Evolutionary conservation across 768 basidiomycete genomes (phyloP), one percentile per base, ranked within the genome.

Genomic region (Macrolepiota fuliginosa): DNA sequence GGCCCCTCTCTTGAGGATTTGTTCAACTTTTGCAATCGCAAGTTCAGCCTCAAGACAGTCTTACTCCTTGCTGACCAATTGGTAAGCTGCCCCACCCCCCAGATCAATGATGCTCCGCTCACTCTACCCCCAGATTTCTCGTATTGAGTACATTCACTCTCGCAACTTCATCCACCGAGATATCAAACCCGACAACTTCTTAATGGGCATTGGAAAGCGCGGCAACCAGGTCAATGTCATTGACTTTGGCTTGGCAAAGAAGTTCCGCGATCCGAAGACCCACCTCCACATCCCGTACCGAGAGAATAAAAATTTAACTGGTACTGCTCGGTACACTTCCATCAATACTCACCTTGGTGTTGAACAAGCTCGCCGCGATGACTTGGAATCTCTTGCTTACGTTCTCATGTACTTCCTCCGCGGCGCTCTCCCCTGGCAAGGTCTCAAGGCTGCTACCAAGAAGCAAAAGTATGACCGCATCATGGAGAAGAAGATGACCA

Each of bases 401-500:
- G 97, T 98, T 24, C 86, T 99, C 68, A 98, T 99, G 96, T 99
- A 99, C 82, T 99, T 99, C 87, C 90, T 99, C 66, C 94, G 96
- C 65, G 97, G 96, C 53, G 90, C 94, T 60, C 86, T 99, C 47
- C 96, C 96, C 35, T 99, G 96, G 96, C 97, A 99, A 76, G 97
- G 97, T 62, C 87, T 99, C 73, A 99, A 99, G 81, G 97, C 97
- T 63, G 96, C 96, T 42, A 99, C 97, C 62, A 99, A 99, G 93
- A 99, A 99, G 87, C 97, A 99, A 84, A 99, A 99, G 81, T 98
- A 98, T 76, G 97, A 98, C 77, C 90, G 97, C 63, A 99, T 99
- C 81, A 99, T 99, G 97, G 97, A 99, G 80, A 99, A 99, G 87
- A 99, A 99, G 87, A 98, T 99, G 95, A 98, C 97, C 39, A 97